Evolutionary conservation across 495 filamentous ascomycete species (phyloP), one percentile per base, ranked within the genome.

Genomic region (Xeromyces bisporus): DNA sequence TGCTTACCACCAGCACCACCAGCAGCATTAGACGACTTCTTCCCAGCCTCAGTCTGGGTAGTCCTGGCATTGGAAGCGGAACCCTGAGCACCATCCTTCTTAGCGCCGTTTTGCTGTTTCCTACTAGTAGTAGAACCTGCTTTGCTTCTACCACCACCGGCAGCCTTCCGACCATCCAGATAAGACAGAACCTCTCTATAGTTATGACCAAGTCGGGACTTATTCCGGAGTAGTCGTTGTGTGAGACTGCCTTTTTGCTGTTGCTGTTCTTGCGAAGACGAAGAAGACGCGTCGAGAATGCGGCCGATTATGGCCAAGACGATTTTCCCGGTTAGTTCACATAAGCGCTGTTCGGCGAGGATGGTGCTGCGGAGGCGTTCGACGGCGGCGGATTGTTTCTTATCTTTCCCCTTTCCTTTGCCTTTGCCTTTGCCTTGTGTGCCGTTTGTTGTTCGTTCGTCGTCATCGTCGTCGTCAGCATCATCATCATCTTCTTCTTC

Each of bases 301-400:
- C 73, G 70, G 6, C 72, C 82, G 3, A 80, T 60, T 15, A 91
- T 70, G 0, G 75, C 75, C 14, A 91, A 61, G 6, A 93, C 80
- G 20, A 89, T 64, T 41, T 84, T 85, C 23, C 77, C 76, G 3
- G 85, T 71, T 2, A 93, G 60, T 41, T 82, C 78, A 54, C 87
- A 94, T 0, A 96, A 62, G 11, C 73, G 67, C 42, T 86, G 71
- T 47, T 96, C 87, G 2, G 80, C 69, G 23, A 80, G 56, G 9
- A 93, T 57, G 31, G 72, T 66, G 14, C 66, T 65, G 8, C 64
- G 64, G 30, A 69, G 59, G 12, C 63, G 64, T 35, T 75, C 68
- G 20, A 9, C 20, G 9, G 20, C 4, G 5, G 20, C 9, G 20
- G 20, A 21, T 21, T 21, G 4, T 9, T 21, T 9, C 20, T 9